Evolutionary conservation across 2,329 filamentous ascomycete species (phyloP).

Genomic region (Monilinia fructigena): DNA sequence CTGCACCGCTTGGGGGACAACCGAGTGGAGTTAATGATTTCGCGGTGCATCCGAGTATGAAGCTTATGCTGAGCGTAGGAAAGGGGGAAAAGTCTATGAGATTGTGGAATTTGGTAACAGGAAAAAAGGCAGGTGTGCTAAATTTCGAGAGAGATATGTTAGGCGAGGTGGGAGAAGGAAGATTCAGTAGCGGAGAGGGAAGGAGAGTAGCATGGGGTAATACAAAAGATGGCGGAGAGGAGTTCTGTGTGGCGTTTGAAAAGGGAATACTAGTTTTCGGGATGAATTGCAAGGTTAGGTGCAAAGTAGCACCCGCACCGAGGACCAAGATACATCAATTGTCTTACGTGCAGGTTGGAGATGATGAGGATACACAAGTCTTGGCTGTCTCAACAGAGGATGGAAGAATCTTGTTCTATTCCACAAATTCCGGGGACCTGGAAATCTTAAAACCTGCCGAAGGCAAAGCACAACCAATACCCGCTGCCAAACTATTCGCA

Average conservation of each 20-base stretch:
- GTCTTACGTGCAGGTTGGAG: slow-evolving; percentile 60
- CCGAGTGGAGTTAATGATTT: slow-evolving; percentile 93
- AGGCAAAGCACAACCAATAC: slow-evolving; percentile 49
- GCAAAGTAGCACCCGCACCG: slow-evolving; percentile 63
- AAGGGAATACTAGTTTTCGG: slow-evolving; percentile 81
- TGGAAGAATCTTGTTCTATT: slow-evolving; percentile 80
- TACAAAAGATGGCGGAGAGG: slow-evolving; percentile 65
- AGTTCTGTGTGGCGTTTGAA: slow-evolving; percentile 89
- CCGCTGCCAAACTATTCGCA: slow-evolving; percentile 66
- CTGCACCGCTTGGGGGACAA: slow-evolving; percentile 74
- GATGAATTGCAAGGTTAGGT: slow-evolving; percentile 80
- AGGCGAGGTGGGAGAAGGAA: slow-evolving; percentile 71
- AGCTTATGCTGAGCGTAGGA: slow-evolving; percentile 90
- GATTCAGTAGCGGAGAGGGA: slow-evolving; percentile 77
- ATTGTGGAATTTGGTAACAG: slow-evolving; percentile 94
- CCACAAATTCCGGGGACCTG: slow-evolving; percentile 57
- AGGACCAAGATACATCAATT: slow-evolving; percentile 84
- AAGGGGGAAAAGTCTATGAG: slow-evolving; percentile 89
- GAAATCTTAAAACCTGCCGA: slow-evolving; percentile 35
- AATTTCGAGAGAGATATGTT: slow-evolving; percentile 77
- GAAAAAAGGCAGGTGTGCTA: slow-evolving; percentile 89
- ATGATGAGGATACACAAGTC: slow-evolving; percentile 52
- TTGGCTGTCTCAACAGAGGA: slow-evolving; percentile 86
- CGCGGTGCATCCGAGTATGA: slow-evolving; percentile 92
- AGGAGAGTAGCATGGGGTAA: slow-evolving; percentile 77